Conservation (phyloP, 345 rosid species). For the Syzygium aqueum region DNA sequence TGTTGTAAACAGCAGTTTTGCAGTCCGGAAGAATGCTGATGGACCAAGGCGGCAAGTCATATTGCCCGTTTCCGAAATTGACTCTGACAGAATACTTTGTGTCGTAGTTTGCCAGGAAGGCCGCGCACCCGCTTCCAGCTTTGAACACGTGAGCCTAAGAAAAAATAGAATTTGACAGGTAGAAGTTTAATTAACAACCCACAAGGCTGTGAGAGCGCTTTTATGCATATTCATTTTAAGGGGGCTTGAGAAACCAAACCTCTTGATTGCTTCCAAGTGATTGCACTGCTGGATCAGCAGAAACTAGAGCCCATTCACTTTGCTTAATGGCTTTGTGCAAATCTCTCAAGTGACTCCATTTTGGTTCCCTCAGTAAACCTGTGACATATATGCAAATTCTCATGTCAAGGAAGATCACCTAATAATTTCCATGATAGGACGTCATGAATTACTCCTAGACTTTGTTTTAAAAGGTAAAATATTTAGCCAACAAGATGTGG, state of each 20-base stretch:
- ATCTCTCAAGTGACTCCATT: slow-evolving; percentile 37
- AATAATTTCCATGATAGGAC: background rate
- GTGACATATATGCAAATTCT: background rate
- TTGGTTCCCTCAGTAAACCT: slow-evolving; percentile 33
- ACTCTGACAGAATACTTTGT: slow-evolving; percentile 19
- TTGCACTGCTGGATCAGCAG: slow-evolving; percentile 27
- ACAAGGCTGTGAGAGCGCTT: background rate
- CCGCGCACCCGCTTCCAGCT: slow-evolving; percentile 16
- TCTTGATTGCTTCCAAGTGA: slow-evolving; percentile 23
- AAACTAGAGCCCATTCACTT: slow-evolving; percentile 31
- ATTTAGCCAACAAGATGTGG: background rate
- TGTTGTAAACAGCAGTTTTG: slow-evolving; percentile 29
- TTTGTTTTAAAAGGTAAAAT: background rate
- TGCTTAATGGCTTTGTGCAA: slow-evolving; percentile 37
- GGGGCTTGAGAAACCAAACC: slow-evolving; percentile 7
- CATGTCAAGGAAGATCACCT: background rate
- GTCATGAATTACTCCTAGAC: background rate
- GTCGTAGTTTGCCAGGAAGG: slow-evolving; percentile 41
- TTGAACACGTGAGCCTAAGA: slow-evolving; percentile 31
- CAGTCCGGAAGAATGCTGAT: slow-evolving; percentile 39
- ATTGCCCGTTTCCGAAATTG: slow-evolving; percentile 18
- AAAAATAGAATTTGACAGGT: background rate
- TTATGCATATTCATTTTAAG: background rate
- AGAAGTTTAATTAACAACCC: background rate
- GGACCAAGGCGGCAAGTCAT: slow-evolving; percentile 42